phyloP scores from a whole-genome alignment of 1,284 basidiomycete species.

The Nidula niveotomentosa region DNA sequence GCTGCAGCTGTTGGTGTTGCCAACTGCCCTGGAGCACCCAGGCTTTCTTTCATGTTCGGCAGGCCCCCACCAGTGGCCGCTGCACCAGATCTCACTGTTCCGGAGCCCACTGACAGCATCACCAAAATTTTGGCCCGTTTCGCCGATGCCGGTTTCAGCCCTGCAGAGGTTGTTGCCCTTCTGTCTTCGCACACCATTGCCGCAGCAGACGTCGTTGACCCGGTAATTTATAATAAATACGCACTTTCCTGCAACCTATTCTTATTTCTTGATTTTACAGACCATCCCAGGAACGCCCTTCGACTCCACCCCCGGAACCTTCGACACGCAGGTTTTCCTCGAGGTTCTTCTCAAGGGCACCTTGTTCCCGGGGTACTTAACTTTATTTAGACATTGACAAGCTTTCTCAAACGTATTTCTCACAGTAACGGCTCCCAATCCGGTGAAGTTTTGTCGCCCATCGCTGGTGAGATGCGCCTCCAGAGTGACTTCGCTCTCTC shows the following conservation, averaged over 20 bases:
- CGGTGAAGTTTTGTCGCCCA: conserved; percentile 13
- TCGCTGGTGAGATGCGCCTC: conserved; percentile 18
- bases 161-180: conserved; percentile 30
- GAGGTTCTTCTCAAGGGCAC: conserved; percentile 12
- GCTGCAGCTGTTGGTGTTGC: conserved; percentile 6
- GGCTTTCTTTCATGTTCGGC: conserved; percentile 28
- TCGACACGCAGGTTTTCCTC: conserved; percentile 13
- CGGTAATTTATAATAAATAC: background rate
- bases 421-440: conserved; percentile 5
- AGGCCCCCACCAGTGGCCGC: conserved; percentile 23
- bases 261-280: background rate
- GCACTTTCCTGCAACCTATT: background rate
- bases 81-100: conserved; percentile 32
- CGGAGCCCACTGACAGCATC: conserved; percentile 31
- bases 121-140: conserved; percentile 18
- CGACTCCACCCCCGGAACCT: conserved; percentile 19
- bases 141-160: conserved; percentile 4
- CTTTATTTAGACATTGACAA: background rate
- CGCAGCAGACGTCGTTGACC: conserved; percentile 4
- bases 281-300: conserved; percentile 24
- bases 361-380: conserved; percentile 9
- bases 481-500: conserved; percentile 13
- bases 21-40: conserved; percentile 6
- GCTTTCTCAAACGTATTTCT: background rate
- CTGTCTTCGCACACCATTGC: conserved; percentile 24